Conservation (phyloP, 2,329 filamentous ascomycete genomes). For the Monosporascus sp. region DNA sequence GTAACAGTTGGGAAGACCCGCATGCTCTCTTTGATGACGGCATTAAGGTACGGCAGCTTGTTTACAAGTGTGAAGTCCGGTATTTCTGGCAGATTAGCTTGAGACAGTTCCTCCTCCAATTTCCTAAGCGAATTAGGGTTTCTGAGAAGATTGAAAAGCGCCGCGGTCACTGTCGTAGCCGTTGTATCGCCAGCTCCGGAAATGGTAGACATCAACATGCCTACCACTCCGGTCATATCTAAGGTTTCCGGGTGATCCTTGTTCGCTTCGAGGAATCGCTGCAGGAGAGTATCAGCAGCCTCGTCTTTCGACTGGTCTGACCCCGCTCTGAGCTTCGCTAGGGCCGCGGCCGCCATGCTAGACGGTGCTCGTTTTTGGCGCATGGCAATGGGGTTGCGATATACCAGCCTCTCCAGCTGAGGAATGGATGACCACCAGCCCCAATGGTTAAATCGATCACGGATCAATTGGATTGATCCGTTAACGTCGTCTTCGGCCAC, state of each 20-base stretch:
- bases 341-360: constrained; percentile 13
- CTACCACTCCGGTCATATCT: constrained; percentile 11
- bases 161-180: constrained; percentile 10
- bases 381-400: constrained; percentile 16
- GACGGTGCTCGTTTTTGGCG: constrained; percentile 11
- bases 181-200: constrained; percentile 20
- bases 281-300: constrained; percentile 11
- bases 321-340: constrained; percentile 10
- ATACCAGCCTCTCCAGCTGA: constrained; percentile 15
- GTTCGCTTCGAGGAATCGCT: constrained; percentile 16
- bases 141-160: constrained; percentile 31
- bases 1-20: constrained; percentile 9
- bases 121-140: constrained; percentile 46
- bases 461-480: constrained; percentile 16
- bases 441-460: constrained; percentile 19
- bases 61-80: constrained; percentile 12
- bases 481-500: constrained; percentile 13
- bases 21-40: constrained; percentile 17
- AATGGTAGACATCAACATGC: constrained; percentile 20
- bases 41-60: constrained; percentile 19
- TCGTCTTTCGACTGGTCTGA: constrained; percentile 1
- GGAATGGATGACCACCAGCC: constrained; percentile 17
- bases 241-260: constrained; percentile 13
- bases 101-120: constrained; percentile 12
- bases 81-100: constrained; percentile 10